Percentiles rank a stretch among this genome's conserved stretches.
Evolutionary conservation across 78 protist genomes (phyloP).

Genomic region (Speleostelium caveatum): DNA sequence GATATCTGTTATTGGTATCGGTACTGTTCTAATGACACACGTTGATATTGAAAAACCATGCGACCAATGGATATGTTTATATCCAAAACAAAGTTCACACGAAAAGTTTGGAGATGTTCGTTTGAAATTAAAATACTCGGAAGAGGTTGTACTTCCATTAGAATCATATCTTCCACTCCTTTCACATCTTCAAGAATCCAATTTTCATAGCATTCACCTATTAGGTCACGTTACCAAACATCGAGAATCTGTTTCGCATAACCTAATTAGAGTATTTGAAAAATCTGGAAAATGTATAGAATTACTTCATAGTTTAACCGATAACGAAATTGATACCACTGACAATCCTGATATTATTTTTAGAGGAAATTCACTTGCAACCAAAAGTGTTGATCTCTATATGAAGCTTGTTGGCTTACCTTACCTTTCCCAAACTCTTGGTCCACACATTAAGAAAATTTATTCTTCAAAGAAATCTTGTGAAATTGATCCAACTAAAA

Average conservation of each 20-base stretch:
- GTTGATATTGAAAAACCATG: conserved; percentile 42
- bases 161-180: conserved; percentile 39
- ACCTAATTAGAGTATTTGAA: conserved; percentile 66
- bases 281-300: conserved; percentile 25
- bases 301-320: conserved; percentile 43
- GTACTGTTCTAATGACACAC: conserved; percentile 44
- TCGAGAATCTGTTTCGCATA: conserved; percentile 62
- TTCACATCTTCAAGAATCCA: conserved; percentile 17
- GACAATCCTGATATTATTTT: conserved; percentile 81
- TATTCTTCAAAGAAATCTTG: conserved; percentile 55
- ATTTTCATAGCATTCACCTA: conserved; percentile 18
- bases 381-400: conserved; percentile 80
- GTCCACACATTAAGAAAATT: conserved; percentile 57
- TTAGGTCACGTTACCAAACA: conserved; percentile 55
- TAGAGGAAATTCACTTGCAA: conserved; percentile 88
- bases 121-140: conserved; percentile 66
- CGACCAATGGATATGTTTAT: conserved; percentile 57
- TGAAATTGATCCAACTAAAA: conserved; percentile 80
- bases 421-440: conserved; percentile 51
- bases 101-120: conserved; percentile 69
- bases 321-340: conserved; percentile 70
- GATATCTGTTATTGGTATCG: conserved; percentile 41
- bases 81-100: conserved; percentile 42
- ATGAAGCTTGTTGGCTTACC: conserved; percentile 80
- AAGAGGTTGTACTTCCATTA: conserved; percentile 58